Conservation (phyloP, 2,329 filamentous ascomycete genomes). For the Diaporthe citrichinensis region DNA sequence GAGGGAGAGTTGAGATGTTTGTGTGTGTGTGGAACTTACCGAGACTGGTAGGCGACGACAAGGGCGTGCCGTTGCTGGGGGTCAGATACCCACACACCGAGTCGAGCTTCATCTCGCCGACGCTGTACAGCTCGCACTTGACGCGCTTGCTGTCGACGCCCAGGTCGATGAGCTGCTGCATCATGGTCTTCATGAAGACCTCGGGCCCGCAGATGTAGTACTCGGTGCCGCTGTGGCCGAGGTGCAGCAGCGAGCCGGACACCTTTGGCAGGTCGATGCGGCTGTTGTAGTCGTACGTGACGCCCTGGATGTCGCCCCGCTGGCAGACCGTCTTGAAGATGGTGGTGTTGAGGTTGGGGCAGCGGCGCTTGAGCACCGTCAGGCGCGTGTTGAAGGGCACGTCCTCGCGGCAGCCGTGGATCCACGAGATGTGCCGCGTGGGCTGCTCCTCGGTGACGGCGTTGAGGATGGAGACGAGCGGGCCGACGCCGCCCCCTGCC, state of each 20-base stretch:
- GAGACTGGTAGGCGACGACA: constrained; percentile 40
- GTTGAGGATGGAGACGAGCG: constrained; percentile 70
- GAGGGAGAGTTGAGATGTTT: not conserved
- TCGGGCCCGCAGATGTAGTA: constrained; percentile 65
- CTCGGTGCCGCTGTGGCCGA: constrained; percentile 56
- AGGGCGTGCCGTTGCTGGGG: constrained; percentile 32
- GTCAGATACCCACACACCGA: constrained; percentile 34
- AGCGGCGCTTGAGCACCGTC: constrained; percentile 53
- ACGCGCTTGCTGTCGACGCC: constrained; percentile 53
- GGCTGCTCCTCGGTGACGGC: constrained; percentile 58
- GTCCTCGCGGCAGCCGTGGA: constrained; percentile 66
- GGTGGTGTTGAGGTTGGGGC: constrained; percentile 51
- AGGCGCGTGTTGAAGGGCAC: constrained; percentile 66
- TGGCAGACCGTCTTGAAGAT: constrained; percentile 63
- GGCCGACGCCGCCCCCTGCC: constrained; percentile 69
- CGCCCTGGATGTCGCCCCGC: constrained; percentile 56
- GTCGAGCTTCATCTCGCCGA: constrained; percentile 51
- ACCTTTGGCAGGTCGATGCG: constrained; percentile 58
- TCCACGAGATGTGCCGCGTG: constrained; percentile 65
- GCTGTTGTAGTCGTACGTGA: constrained; percentile 57
- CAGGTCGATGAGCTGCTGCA: constrained; percentile 53
- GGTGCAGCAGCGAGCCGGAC: constrained; percentile 56
- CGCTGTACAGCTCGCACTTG: constrained; percentile 58
- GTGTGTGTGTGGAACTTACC: constrained; percentile 27
- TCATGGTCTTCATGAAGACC: constrained; percentile 62